Percentiles rank a stretch among this genome's conserved stretches.
Evolutionary conservation across 1,284 basidiomycete genomes (phyloP).

Genomic region (Pseudozyma flocculosa): DNA sequence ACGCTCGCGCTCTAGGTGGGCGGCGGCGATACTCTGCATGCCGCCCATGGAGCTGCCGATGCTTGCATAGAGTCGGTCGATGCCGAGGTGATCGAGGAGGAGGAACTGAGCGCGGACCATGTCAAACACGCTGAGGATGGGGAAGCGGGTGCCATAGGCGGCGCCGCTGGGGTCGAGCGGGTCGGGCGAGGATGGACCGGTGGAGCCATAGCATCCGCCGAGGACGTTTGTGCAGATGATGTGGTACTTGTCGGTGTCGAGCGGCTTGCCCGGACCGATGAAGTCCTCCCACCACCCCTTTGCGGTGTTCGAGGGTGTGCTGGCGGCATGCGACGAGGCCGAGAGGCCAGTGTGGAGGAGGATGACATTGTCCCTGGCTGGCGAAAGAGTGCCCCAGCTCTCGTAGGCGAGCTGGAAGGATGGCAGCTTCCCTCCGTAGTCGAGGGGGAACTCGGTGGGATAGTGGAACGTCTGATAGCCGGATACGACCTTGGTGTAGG

Average conservation of each 20-base stretch:
- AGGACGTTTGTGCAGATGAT: conserved; percentile 96
- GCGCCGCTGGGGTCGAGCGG: conserved; percentile 64
- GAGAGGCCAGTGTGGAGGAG: conserved; percentile 95
- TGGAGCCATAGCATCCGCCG: conserved; percentile 95
- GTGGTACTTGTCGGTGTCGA: conserved; percentile 91
- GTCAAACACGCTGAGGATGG: conserved; percentile 88
- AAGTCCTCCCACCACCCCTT: conserved; percentile 99
- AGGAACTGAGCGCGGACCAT: conserved; percentile 90
- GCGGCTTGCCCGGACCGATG: conserved; percentile 82
- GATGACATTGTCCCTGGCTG: conserved; percentile 79
- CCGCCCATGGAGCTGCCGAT: conserved; percentile 95
- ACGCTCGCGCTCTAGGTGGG: conserved; percentile 84
- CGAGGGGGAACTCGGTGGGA: conserved; percentile 69
- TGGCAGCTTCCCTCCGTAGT: conserved; percentile 70
- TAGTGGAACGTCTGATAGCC: conserved; percentile 59
- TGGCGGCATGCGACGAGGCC: conserved; percentile 92
- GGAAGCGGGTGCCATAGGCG: conserved; percentile 83
- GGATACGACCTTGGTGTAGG: conserved; percentile 59
- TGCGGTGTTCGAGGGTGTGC: conserved; percentile 73
- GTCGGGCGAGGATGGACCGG: conserved; percentile 82
- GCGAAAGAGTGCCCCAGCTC: conserved; percentile 89
- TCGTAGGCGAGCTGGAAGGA: conserved; percentile 88
- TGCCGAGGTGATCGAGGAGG: conserved; percentile 80
- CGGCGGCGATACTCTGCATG: conserved; percentile 96
- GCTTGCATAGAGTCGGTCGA: conserved; percentile 83